These are phyloP conservation scores for Carex pumila DNA, from an alignment of 176 grass and related monocot species.

Conservation along the genomic window DNA sequence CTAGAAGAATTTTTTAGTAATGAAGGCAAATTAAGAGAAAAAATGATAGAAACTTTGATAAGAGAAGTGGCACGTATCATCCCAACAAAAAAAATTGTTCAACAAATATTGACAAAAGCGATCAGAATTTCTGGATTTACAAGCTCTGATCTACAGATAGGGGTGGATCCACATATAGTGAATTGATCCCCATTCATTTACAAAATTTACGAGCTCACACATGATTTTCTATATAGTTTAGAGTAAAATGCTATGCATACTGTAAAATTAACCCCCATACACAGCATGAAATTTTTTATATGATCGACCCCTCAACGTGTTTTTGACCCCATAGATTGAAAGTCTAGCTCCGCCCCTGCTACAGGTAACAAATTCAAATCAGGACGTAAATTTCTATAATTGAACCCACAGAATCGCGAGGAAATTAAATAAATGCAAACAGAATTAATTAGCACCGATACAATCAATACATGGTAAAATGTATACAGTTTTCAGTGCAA, in stretches of 20 bases:
- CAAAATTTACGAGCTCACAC: too few species aligned
- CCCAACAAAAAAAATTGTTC: not conserved
- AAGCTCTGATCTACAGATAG: not conserved
- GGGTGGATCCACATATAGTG: too few species aligned
- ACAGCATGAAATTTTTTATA: too few species aligned
- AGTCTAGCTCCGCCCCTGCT: too few species aligned
- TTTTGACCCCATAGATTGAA: too few species aligned
- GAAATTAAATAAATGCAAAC: not conserved
- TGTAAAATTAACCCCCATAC: too few species aligned
- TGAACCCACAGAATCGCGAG: not conserved
- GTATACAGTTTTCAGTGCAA: not conserved
- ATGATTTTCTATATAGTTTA: too few species aligned
- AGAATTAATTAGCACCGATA: not conserved
- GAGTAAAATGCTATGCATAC: too few species aligned
- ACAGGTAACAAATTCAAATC: not conserved
- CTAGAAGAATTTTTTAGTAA: not conserved
- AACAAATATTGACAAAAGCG: not conserved
- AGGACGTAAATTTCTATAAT: not conserved
- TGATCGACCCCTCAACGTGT: too few species aligned
- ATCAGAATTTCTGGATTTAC: not conserved
- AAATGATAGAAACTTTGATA: not conserved
- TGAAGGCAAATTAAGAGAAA: not conserved
- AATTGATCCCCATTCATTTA: too few species aligned
- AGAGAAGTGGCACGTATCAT: not conserved
- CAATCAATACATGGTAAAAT: not conserved